phyloP scores from a whole-genome alignment of 257 asterid genomes.

The Solanum sejunctum region DNA sequence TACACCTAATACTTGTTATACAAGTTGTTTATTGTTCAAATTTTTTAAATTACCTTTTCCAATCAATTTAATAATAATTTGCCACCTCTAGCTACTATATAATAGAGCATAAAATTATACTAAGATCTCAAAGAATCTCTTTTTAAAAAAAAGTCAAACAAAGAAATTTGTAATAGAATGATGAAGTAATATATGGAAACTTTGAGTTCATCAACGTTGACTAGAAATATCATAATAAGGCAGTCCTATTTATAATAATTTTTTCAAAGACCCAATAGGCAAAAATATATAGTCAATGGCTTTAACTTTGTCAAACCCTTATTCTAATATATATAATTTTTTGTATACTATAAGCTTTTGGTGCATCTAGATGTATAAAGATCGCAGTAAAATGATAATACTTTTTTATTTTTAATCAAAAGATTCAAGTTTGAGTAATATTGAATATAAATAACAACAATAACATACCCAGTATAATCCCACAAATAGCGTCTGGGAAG shows the following conservation, averaged over 20 bases:
- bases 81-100: not conserved
- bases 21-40: not conserved
- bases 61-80: not conserved
- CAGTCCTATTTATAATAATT: slow-evolving; percentile 8
- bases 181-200: not conserved
- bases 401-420: not conserved
- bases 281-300: not conserved
- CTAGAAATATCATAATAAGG: slow-evolving; percentile 13
- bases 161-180: not conserved
- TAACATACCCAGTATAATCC: too few relatives aligned
- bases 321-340: not conserved
- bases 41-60: not conserved
- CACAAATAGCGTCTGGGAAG: too few relatives aligned
- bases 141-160: not conserved
- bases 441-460: too few relatives aligned
- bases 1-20: too few relatives aligned
- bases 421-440: not conserved
- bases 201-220: not conserved
- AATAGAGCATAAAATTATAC: not conserved
- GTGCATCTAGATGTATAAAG: not conserved
- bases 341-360: slow-evolving; percentile 1
- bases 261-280: slow-evolving; percentile 1
- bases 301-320: slow-evolving; percentile 26
- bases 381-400: not conserved
- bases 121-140: not conserved